phyloP scores from a whole-genome alignment of 176 grass and related monocot species.

The Sorghum bicolor region DNA sequence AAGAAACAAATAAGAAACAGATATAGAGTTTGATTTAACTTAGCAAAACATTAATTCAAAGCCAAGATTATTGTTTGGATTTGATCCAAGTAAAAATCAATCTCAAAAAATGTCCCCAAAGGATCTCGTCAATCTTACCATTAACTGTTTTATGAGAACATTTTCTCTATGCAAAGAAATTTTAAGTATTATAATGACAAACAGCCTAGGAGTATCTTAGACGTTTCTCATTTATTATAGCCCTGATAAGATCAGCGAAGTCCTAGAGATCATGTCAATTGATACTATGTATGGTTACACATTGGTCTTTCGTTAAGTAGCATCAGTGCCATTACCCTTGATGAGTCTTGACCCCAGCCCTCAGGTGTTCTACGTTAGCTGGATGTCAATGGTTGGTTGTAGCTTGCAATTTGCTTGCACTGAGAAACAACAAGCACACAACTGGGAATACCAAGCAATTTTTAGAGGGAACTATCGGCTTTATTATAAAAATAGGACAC shows the following conservation, averaged over 20 bases:
- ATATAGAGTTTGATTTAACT: conserved; percentile 17
- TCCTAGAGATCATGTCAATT: not conserved
- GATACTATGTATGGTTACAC: not conserved
- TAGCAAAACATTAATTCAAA: not conserved
- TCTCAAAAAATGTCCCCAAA: not conserved
- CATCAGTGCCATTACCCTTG: not conserved
- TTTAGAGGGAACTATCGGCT: not conserved
- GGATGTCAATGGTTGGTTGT: not conserved
- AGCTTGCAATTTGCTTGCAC: not conserved
- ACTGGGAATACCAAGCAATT: conserved; percentile 13
- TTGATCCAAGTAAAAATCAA: not conserved
- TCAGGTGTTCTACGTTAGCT: not conserved
- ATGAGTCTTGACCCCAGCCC: not conserved
- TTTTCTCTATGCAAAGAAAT: not conserved
- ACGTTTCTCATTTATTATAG: not conserved
- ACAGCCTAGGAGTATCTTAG: not conserved
- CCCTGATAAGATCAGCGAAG: not conserved
- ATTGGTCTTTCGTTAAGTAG: not conserved
- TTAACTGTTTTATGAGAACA: not conserved
- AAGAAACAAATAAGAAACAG: conserved; percentile 7
- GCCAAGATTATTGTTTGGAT: not conserved
- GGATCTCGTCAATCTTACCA: not conserved
- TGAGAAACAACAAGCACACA: not conserved
- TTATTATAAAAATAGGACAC: too few species aligned
- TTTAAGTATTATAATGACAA: not conserved